Evolutionary conservation across 139 green algal genomes (phyloP).

Genomic region (Auxenochlorella protothecoides): DNA sequence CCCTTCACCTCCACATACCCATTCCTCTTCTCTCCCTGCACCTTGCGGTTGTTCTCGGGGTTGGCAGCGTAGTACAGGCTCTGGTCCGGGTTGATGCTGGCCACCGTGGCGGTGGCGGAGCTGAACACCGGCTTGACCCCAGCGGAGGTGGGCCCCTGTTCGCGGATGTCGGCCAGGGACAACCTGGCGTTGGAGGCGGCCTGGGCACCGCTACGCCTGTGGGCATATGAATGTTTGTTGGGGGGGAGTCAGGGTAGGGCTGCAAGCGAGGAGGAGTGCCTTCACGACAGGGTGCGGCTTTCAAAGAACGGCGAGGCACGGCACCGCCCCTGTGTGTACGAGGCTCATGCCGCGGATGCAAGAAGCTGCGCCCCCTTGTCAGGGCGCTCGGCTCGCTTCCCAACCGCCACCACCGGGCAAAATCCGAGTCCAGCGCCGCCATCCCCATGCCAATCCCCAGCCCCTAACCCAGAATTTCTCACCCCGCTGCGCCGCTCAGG

Average conservation of each 20-base stretch:
- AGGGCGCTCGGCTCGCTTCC: too few relatives aligned
- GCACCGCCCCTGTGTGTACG: not conserved
- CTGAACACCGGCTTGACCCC: slow-evolving; percentile 16
- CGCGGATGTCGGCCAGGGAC: not conserved
- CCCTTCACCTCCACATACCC: too few relatives aligned
- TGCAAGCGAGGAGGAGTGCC: too few relatives aligned
- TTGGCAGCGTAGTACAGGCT: slow-evolving; percentile 72
- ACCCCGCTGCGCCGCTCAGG: slow-evolving; percentile 17
- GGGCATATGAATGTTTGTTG: too few relatives aligned
- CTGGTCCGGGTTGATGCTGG: slow-evolving; percentile 50
- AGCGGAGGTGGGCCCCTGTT: not conserved
- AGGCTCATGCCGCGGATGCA: not conserved
- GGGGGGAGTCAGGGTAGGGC: too few relatives aligned
- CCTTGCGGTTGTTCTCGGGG: slow-evolving; percentile 78
- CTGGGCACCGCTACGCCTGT: not conserved
- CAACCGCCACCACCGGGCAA: too few relatives aligned
- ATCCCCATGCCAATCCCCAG: too few relatives aligned
- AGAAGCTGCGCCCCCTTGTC: not conserved
- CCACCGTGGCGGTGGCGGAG: slow-evolving; percentile 19
- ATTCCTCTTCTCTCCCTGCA: slow-evolving; percentile 6
- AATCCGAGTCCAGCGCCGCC: not conserved
- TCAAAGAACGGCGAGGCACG: too few relatives aligned
- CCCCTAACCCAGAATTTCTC: not conserved
- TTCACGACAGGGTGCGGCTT: too few relatives aligned
- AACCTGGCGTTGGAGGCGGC: too few relatives aligned